Base-by-base conservation (phyloP, 768 basidiomycete genomes). In the Piloderma croceum region DNA sequence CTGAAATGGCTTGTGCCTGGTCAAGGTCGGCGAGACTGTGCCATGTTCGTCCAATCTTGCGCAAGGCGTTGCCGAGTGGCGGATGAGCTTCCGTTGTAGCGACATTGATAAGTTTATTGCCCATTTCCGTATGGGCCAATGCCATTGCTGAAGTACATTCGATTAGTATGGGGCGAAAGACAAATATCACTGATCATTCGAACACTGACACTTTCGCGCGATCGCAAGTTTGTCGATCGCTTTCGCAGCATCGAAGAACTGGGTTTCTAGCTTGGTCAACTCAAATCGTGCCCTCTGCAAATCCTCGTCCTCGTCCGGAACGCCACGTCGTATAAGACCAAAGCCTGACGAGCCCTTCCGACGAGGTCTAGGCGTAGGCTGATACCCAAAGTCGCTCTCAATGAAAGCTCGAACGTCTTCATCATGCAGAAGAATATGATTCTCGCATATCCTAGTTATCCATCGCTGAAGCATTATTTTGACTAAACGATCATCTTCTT, bases 331-430 rank as follows among this genome's bases (percentile, higher is more conserved):
- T 15, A 90, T 84, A 35, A 91, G 69, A 32, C 74, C 77, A 53
- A 90, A 91, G 4, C 85, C 83, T 4, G 83, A 76, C 20, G 76
- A 73, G 0, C 78, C 66, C 63, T 86, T 92, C 51, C 78, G 78
- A 44, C 79, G 75, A 37, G 79, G 81, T 31, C 79, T 75, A 7
- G 84, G 84, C 12, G 78, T 90, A 5, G 86, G 89, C 52, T 89
- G 90, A 55, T 90, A 92, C 20, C 96, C 96, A 67, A 98, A 99
- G 62, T 98, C 94, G 50, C 83, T 92, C 64, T 99, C 96, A 45
- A 99, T 77, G 59, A 99, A 99, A 12, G 85, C 85, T 22, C 94
- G 80, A 43, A 97, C 62, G 58, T 99, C 96, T 54, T 98, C 96
- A 52, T 98, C 94, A 41, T 81, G 68, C 29, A 90, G 65, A 22